Percentiles rank a stretch among this genome's conserved stretches.
These are phyloP conservation scores for Chlorella vulgaris DNA, from an alignment of 139 green algal genomes.

Conservation along the genomic window DNA sequence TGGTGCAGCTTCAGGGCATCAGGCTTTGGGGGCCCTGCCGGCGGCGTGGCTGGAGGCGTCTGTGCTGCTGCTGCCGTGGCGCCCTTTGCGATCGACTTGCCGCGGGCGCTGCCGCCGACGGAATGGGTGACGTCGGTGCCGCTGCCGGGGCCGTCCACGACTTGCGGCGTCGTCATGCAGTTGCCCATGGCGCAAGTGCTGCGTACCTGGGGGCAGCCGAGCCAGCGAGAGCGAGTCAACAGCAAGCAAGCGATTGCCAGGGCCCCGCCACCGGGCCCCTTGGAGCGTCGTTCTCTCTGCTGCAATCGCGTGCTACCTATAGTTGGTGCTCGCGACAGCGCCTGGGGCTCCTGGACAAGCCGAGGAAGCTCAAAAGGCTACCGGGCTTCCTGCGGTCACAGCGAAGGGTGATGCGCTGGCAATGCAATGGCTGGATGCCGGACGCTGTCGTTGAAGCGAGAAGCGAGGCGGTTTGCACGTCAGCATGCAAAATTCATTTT, in stretches of 20 bases:
- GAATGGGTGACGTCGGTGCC: background rate
- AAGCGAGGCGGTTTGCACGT: too few relatives aligned
- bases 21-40: background rate
- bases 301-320: too few relatives aligned
- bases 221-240: background rate
- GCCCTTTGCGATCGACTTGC: background rate
- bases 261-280: too few relatives aligned
- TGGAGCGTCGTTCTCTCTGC: too few relatives aligned
- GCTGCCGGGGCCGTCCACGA: background rate
- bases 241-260: too few relatives aligned
- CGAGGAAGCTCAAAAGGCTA: background rate
- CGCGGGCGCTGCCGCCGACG: background rate
- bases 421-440: too few relatives aligned
- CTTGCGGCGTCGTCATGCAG: conserved; percentile 20
- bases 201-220: background rate
- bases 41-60: background rate
- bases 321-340: too few relatives aligned
- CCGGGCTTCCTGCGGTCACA: background rate
- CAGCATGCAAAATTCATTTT: too few relatives aligned
- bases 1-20: conserved; percentile 14
- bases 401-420: too few relatives aligned
- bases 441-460: too few relatives aligned
- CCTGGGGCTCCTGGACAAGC: too few relatives aligned
- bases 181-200: conserved; percentile 26
- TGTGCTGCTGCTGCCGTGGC: background rate